These are phyloP conservation scores for Exophiala lecanii-corni DNA, from an alignment of 2,329 filamentous ascomycete genomes.

Conservation along the genomic window DNA sequence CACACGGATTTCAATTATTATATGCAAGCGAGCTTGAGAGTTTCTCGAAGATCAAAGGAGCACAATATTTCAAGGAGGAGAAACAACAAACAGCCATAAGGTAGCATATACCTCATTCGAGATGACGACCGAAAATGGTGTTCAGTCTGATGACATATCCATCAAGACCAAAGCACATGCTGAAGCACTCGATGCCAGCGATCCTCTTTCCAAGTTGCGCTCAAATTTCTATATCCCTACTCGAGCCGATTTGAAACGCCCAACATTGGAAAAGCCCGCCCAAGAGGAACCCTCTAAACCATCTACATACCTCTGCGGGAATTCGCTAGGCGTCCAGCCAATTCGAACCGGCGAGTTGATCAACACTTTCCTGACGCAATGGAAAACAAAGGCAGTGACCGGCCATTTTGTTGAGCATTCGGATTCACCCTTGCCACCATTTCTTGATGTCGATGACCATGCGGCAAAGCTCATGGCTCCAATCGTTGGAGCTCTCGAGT, in stretches of 20 bases:
- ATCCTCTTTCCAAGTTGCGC: conserved; percentile 58
- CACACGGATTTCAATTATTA: no score
- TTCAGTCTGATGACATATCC: no score
- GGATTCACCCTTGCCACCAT: conserved; percentile 64
- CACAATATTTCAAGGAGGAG: no score
- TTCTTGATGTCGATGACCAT: conserved; percentile 74
- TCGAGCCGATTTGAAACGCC: conserved; percentile 64
- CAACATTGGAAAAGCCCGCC: conserved; percentile 44
- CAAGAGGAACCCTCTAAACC: conserved; percentile 34
- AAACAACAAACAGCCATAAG: no score
- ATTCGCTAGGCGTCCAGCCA: conserved; percentile 82
- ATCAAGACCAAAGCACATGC: conserved; percentile 39
- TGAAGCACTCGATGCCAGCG: conserved; percentile 53
- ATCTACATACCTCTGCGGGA: conserved; percentile 77
- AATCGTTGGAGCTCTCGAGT: conserved; percentile 66
- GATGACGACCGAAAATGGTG: no score
- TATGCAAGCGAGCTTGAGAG: no score
- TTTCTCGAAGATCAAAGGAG: no score
- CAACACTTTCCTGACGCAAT: conserved; percentile 70
- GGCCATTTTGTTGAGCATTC: conserved; percentile 72
- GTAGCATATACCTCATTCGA: no score
- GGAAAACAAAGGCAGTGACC: conserved; percentile 77
- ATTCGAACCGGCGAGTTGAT: conserved; percentile 62
- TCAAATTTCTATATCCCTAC: conserved; percentile 74
- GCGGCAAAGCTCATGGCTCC: conserved; percentile 65